Conservation (phyloP, 192 early-diverging fungal genomes). For the Borealophlyctis nickersoniae region DNA sequence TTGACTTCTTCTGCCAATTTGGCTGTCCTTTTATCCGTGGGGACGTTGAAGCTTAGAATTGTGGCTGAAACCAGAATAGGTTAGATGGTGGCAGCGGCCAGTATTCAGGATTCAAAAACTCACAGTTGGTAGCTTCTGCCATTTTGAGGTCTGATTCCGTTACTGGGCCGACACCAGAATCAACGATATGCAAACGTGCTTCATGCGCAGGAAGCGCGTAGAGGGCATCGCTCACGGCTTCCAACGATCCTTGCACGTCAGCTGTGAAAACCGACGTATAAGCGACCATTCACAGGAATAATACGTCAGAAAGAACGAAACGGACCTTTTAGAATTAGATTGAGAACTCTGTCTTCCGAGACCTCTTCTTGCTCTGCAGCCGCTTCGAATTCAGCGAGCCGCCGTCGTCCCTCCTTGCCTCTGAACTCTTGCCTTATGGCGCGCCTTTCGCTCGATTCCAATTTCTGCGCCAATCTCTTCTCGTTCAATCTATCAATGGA, state of each 20-base stretch:
- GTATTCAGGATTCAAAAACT: too few relatives aligned
- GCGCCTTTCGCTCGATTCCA: neutral
- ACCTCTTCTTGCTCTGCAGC: conserved; percentile 46
- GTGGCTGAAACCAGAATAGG: conserved; percentile 35
- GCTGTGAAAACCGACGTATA: conserved; percentile 36
- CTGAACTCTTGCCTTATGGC: conserved; percentile 10
- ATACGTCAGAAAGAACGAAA: neutral
- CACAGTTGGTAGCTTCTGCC: conserved; percentile 35
- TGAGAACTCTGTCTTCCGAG: conserved; percentile 46
- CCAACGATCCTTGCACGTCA: conserved; percentile 91
- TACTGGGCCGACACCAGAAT: conserved; percentile 80
- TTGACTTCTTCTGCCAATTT: conserved; percentile 63
- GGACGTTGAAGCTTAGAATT: conserved; percentile 88
- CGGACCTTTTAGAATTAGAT: conserved; percentile 68
- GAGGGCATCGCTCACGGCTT: conserved; percentile 78
- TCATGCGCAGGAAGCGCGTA: conserved; percentile 74
- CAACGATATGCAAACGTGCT: conserved; percentile 69
- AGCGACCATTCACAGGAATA: too few relatives aligned
- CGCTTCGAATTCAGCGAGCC: conserved; percentile 39
- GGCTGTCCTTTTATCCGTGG: conserved; percentile 70
- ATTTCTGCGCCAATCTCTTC: conserved; percentile 45
- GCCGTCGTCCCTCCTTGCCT: conserved; percentile 20
- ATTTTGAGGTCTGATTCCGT: conserved; percentile 79
- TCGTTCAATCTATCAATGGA: conserved; percentile 76
- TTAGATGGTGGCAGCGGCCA: too few relatives aligned